phyloP scores from a whole-genome alignment of 768 basidiomycete species.

The Podaxis sp. region DNA sequence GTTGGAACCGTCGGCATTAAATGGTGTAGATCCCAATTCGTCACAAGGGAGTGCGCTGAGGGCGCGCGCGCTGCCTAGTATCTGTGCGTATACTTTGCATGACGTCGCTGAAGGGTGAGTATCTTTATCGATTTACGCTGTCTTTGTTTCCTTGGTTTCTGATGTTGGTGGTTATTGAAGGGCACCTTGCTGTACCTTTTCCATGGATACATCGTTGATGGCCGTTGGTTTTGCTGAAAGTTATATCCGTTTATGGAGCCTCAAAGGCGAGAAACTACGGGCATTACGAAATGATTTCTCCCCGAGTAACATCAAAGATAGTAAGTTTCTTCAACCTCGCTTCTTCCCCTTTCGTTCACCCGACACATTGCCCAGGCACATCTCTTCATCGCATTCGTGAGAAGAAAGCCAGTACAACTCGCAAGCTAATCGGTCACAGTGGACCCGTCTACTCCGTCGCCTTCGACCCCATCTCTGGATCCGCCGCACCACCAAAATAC shows the following conservation, averaged over 20 bases:
- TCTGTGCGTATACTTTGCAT: slow-evolving; percentile 94
- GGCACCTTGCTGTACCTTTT: slow-evolving; percentile 84
- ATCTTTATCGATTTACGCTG: not conserved
- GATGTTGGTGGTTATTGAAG: slow-evolving; percentile 38
- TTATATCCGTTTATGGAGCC: slow-evolving; percentile 90
- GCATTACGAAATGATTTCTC: slow-evolving; percentile 79
- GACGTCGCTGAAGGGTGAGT: slow-evolving; percentile 93
- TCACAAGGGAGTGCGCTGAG: slow-evolving; percentile 57
- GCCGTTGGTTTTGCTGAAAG: slow-evolving; percentile 96
- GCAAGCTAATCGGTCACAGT: slow-evolving; percentile 97
- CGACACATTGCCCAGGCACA: slow-evolving; percentile 38
- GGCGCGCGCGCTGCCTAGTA: slow-evolving; percentile 79
- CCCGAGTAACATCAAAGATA: slow-evolving; percentile 61
- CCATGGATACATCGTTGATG: slow-evolving; percentile 87
- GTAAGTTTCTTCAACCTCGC: slow-evolving; percentile 41
- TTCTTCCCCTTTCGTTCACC: not conserved
- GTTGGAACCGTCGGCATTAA: slow-evolving; percentile 71
- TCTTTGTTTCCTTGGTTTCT: not conserved
- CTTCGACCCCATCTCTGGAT: slow-evolving; percentile 90
- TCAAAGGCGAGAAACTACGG: slow-evolving; percentile 87
- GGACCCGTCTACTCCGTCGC: slow-evolving; percentile 94
- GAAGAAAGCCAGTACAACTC: slow-evolving; percentile 79
- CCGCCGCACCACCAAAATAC: slow-evolving; percentile 81
- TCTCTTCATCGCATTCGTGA: slow-evolving; percentile 70
- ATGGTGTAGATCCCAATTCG: slow-evolving; percentile 55